Conservation (phyloP, 176 grass and related monocot species). For the Bothriochloa decipiens region DNA sequence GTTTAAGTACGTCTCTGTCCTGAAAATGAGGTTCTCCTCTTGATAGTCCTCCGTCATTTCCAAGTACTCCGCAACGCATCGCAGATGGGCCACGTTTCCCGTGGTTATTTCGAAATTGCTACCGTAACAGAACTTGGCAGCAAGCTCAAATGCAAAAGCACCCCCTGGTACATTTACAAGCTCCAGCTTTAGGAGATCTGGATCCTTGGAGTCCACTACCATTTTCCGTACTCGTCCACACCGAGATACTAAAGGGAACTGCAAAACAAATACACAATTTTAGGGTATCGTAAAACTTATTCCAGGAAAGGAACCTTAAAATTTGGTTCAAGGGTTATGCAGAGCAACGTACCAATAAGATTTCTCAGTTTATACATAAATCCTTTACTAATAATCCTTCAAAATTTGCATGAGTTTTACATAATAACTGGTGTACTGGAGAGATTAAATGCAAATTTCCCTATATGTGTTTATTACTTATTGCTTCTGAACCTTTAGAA, state of each 20-base stretch:
- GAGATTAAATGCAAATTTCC: not conserved
- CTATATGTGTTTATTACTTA: not conserved
- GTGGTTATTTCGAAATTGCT: conserved; percentile 72
- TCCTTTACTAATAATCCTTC: not conserved
- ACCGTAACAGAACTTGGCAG: conserved; percentile 82
- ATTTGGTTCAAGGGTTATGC: not conserved
- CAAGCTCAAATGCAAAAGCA: conserved; percentile 69
- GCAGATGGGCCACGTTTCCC: conserved; percentile 65
- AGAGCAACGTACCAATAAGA: not conserved
- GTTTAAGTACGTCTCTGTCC: conserved; percentile 64
- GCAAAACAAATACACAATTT: conserved; percentile 22
- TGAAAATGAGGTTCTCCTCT: conserved; percentile 65
- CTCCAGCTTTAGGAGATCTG: conserved; percentile 56
- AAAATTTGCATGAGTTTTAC: not conserved
- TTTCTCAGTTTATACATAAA: not conserved
- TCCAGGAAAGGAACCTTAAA: not conserved
- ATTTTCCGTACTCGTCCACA: conserved; percentile 65
- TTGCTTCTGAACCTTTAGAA: not conserved
- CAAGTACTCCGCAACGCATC: conserved; percentile 74
- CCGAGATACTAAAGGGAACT: conserved; percentile 70
- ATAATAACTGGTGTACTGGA: not conserved
- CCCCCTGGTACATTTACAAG: conserved; percentile 77
- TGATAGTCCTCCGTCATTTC: conserved; percentile 89
- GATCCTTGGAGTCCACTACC: conserved; percentile 41
- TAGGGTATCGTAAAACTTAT: not conserved